Evolutionary conservation across 2,329 filamentous ascomycete species (phyloP).

Genomic region (Teratosphaeria gauchensis): DNA sequence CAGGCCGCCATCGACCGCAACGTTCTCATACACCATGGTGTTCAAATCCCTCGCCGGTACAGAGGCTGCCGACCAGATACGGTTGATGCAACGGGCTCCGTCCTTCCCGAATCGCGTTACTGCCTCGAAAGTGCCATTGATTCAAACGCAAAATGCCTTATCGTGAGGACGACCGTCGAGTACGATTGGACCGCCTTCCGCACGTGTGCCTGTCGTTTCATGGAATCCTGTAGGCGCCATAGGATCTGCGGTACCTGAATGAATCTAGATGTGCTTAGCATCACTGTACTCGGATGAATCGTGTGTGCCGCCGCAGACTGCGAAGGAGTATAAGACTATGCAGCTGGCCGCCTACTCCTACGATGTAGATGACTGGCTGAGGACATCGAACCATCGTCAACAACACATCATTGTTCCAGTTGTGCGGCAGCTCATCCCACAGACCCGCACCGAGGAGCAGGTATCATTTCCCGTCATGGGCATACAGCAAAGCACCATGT

Average conservation of each 20-base stretch:
- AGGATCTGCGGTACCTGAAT: neutral
- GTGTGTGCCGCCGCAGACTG: too few relatives aligned
- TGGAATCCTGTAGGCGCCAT: neutral
- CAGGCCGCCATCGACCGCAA: neutral
- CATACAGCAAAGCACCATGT: too few relatives aligned
- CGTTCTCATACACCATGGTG: neutral
- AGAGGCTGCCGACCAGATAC: neutral
- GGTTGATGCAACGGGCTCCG: neutral
- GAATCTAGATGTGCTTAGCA: neutral
- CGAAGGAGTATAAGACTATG: neutral
- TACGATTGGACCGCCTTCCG: neutral
- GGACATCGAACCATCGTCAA: neutral
- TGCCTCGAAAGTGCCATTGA: neutral
- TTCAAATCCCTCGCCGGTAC: neutral
- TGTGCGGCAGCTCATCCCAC: neutral
- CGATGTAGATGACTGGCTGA: neutral
- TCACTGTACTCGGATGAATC: neutral
- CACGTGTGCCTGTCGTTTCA: neutral
- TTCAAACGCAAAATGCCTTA: neutral
- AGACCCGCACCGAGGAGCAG: neutral
- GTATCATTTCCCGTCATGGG: neutral
- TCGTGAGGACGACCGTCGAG: neutral
- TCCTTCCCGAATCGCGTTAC: neutral
- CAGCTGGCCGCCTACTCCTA: neutral
- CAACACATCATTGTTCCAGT: neutral